Evolutionary conservation across 1,139 yeast species (phyloP), one percentile per base, ranked within the genome.

Genomic region (Candida mesenterica): DNA sequence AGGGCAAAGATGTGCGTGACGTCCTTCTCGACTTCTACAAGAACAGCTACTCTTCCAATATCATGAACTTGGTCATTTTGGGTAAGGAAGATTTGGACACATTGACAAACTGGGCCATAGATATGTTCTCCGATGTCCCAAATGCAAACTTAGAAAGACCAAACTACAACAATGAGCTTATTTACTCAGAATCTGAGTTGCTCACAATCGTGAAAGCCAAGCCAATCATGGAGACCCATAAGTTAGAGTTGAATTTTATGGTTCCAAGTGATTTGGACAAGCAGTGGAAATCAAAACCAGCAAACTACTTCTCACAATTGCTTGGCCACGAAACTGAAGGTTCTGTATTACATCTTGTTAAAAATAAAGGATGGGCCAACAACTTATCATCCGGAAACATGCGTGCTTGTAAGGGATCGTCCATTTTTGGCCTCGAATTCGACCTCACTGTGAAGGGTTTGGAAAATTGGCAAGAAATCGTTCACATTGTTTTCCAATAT

Each of bases 261-360:
- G 75, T 86, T 10, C 96, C 96, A 2, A 90, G 86, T 51, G 82
- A 80, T 49, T 69, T 73, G 39, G 77, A 74, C 23, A 61, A 63
- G 12, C 61, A 72, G 37, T 85, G 92, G 86, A 74, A 75, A 33
- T 69, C 75, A 18, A 79, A 78, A 47, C 95, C 97, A 0, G 71
- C 76, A 9, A 76, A 72, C 36, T 85, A 88, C 57, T 74, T 68
- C 47, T 77, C 92, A 17, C 97, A 90, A 57, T 67, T 92, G 39
- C 62, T 92, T 38, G 97, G 98, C 23, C 97, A 92, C 57, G 97
- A 92, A 62, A 87, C 88, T 36, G 71, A 79, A 36, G 97, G 97
- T 1, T 87, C 96, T 1, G 60, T 92, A 13, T 68, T 87, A 25
- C 74, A 80, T 37, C 73, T 70, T 45, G 72, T 90, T 44, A 90